Evolutionary conservation across 2,329 filamentous ascomycete genomes (phyloP), one percentile per base, ranked within the genome.

Genomic region (Trichoderma atroviride): DNA sequence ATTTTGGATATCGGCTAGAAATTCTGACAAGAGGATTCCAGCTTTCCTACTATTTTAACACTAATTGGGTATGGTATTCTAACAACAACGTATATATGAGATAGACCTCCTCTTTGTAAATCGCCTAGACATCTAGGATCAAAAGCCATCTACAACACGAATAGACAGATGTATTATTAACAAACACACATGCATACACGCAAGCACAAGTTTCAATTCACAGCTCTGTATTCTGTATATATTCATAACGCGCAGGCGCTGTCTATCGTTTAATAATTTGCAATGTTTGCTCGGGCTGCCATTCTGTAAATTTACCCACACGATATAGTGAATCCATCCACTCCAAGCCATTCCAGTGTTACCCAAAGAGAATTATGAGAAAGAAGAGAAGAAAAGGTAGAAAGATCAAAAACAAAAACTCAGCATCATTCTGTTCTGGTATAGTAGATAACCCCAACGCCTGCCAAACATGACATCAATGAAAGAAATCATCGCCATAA

Each of bases 401-500:
- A 35, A 35, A 13, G 9, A 65, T 24, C 4, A 37, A 64, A 47
- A 67, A 53, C 19, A 59, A 22, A 22, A 53, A 50, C 58, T 43
- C 40, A 43, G 40, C 19, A 62, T 69, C 68, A 69, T 66, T 69
- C 68, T 69, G 68, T 65, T 69, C 61, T 65, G 61, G 58, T 69
- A 69, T 65, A 59, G 35, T 22, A 35, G 27, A 27, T 33, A 57
- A 53, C 31, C 68, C 61, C 56, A 52, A 69, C 61, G 57, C 68
- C 61, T 14, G 31, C 31, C 29, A 31, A 55, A 37, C n/a, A 16
- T 24, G 24, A 50, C 63, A 70, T 16, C 40, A 43, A 57, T 47
- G 5, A 27, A 29, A 35, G 33, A 69, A 31, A 31, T 53, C 29
- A 47, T 35, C 10, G 50, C 29, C 50, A 33, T 50, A 61, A 56